These are phyloP conservation scores for sweet orange (Citrus sinensis) DNA, from an alignment of 345 rosid species.

Conservation along the genomic window DVS_A1.0 CM039163.1:4772501-4773000, in stretches of 20 bases:
- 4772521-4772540: background rate
- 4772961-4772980: background rate
- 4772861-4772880: background rate
- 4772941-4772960: background rate
- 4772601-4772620: background rate
- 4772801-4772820: background rate
- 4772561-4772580: slow-evolving; percentile 10
- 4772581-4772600: background rate
- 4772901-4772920: background rate
- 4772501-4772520: slow-evolving; percentile 3
- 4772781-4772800: background rate
- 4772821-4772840: background rate
- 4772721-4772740: background rate
- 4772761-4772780: background rate
- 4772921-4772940: background rate
- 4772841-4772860: background rate
- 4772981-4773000: background rate
- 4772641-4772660: background rate
- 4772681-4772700: background rate
- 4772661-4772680: background rate
- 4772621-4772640: background rate
- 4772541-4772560: background rate
- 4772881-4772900: background rate
- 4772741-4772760: background rate
- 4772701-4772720: background rate